Evolutionary conservation across 2,329 filamentous ascomycete species (phyloP), one percentile per base, ranked within the genome.

Genomic region (Lecanicillium sp.): DNA sequence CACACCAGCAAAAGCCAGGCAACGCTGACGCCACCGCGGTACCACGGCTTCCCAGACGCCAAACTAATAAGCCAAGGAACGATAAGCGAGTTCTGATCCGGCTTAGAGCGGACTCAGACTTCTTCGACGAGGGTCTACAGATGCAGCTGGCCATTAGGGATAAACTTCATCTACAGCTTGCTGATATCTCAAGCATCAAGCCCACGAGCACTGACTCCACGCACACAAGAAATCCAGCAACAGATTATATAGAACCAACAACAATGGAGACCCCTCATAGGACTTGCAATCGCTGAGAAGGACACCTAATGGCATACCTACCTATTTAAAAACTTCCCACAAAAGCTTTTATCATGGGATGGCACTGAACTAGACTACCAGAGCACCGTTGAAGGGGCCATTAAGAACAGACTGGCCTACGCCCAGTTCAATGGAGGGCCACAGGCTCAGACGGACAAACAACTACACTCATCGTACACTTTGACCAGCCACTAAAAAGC

Each of bases 271-370:
- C 38, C 45, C 15, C 3, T 26, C 4, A n/a, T 42, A n/a, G 29
- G 29, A 17, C 38, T 30, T 1, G 10, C 29, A 26, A 19, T 36
- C 20, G 38, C 38, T 5, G 46, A 48, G 21, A 42, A 24, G 9
- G 38, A 48, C 12, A 48, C 37, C 12, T 15, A 48, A 36, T 48
- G 38, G 46, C 32, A 42, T 4, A 48, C 30, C 3, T 48, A 43
- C 4, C 30, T 41, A 4, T 21, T 48, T 4, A 42, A 37, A 24
- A 37, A 48, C 6, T 43, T 48, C 38, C 46, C 38, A 11, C 29
- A 15, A 10, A 24, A 29, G 11, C 42, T 48, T 12, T 9, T 11
- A 2, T 48, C 46, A 5, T 43, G 24, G 23, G 46, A 42, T 15
- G 23, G 46, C 29, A 42, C 38, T 3, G 21, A 35, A 14, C 20